phyloP scores from a whole-genome alignment of 2,329 filamentous ascomycete species.

The Dothistroma pini region DNA sequence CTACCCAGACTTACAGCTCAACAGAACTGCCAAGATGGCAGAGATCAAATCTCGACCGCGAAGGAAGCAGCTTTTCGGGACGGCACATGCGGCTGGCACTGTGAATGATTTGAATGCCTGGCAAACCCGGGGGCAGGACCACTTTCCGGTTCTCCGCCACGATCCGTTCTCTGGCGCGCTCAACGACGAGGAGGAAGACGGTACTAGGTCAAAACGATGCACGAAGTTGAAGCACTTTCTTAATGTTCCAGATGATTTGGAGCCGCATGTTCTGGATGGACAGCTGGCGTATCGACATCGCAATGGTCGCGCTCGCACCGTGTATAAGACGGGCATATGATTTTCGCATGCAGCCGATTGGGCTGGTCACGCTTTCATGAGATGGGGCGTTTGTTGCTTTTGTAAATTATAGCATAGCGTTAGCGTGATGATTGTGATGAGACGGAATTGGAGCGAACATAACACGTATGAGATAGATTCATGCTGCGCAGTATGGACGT shows the following conservation, averaged over 20 bases:
- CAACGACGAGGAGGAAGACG: neutral
- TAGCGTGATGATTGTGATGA: no score
- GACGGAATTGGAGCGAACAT: no score
- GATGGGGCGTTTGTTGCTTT: no score
- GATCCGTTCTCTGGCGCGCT: neutral
- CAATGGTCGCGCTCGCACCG: constrained; percentile 4
- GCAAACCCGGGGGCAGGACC: constrained; percentile 2
- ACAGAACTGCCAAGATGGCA: constrained; percentile 55
- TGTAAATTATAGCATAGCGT: no score
- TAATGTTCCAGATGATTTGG: constrained; percentile 10
- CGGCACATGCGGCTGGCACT: constrained; percentile 11
- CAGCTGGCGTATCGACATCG: constrained; percentile 13
- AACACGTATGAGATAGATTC: no score
- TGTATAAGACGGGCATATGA: constrained; percentile 17
- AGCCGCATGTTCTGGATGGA: constrained; percentile 10
- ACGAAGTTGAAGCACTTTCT: constrained; percentile 16
- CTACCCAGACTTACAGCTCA: constrained; percentile 23
- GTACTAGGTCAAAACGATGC: constrained; percentile 5
- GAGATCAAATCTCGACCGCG: constrained; percentile 44
- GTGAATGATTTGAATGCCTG: neutral
- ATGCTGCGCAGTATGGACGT: no score
- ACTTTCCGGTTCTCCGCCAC: neutral
- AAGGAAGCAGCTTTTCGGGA: constrained; percentile 35
- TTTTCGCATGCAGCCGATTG: neutral
- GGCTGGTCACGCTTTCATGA: no score